Evolutionary conservation across 768 basidiomycete genomes (phyloP).

Genomic region (Suillus subalutaceus): DNA sequence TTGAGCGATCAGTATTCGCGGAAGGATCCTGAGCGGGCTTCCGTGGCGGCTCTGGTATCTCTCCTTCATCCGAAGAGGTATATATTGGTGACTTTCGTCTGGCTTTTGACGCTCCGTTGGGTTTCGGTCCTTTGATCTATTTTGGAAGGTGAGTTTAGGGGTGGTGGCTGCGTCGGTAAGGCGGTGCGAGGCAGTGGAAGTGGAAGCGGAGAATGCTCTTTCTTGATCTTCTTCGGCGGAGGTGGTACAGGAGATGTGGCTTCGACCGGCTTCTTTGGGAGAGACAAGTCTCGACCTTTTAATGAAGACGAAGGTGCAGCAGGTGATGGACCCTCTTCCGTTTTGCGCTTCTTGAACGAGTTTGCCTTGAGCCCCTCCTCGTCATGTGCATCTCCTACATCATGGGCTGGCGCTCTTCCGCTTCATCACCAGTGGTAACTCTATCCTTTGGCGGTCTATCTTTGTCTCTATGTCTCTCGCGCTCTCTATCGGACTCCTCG

Average conservation of each 20-base stretch:
- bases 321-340: conserved; percentile 36
- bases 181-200: conserved; percentile 23
- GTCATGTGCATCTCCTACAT: conserved; percentile 34
- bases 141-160: neutral
- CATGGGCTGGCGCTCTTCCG: conserved; percentile 41
- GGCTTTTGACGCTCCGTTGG: conserved; percentile 2
- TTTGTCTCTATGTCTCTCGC: conserved; percentile 24
- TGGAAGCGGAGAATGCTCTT: conserved; percentile 36
- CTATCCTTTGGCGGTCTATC: conserved; percentile 28
- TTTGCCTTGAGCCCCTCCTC: conserved; percentile 17
- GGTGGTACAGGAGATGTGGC: conserved; percentile 19
- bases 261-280: conserved; percentile 40
- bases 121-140: conserved; percentile 3
- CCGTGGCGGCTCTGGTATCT: conserved; percentile 68
- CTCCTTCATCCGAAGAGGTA: conserved; percentile 39
- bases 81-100: conserved; percentile 34
- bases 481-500: conserved; percentile 34
- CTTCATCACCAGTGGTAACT: conserved; percentile 34
- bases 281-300: conserved; percentile 23
- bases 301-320: conserved; percentile 13
- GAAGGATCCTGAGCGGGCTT: conserved; percentile 59
- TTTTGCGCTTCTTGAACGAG: conserved; percentile 46
- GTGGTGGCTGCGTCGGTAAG: conserved; percentile 7
- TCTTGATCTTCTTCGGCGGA: conserved; percentile 37
- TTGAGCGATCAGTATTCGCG: conserved; percentile 19